These are phyloP conservation scores for Macrotyloma uniflorum DNA, from an alignment of 306 rosid species.

Conservation along the genomic window DNA sequence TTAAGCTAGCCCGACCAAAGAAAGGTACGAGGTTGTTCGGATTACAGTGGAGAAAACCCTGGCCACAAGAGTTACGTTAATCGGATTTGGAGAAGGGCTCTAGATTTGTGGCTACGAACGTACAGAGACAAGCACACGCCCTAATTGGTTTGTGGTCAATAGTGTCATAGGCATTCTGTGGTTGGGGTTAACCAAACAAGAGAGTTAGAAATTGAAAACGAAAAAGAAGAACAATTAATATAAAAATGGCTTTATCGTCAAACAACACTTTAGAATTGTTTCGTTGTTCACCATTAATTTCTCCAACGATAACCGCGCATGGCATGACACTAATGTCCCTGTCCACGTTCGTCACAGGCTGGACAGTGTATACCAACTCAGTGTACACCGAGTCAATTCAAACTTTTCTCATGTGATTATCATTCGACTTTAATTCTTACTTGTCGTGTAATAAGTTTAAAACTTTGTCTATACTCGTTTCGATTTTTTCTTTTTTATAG, in stretches of 20 bases:
- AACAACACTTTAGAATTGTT: not conserved
- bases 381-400: not conserved
- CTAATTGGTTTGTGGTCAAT: not conserved
- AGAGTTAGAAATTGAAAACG: not conserved
- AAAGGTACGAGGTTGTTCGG: constrained; percentile 18
- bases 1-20: not conserved
- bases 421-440: not conserved
- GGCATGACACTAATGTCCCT: not conserved
- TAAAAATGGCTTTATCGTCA: not conserved
- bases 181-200: not conserved
- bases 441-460: not conserved
- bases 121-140: not conserved
- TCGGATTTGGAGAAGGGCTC: not conserved
- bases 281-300: not conserved
- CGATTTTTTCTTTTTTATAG: too few species aligned
- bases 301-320: not conserved
- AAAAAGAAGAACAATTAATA: not conserved
- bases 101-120: not conserved
- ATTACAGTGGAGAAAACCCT: not conserved
- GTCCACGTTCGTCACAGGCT: constrained; percentile 10
- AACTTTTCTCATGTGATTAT: not conserved
- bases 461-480: too few species aligned
- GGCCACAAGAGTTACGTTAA: not conserved
- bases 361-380: not conserved
- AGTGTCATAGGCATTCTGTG: not conserved